Evolutionary conservation across 768 basidiomycete species (phyloP).

Genomic region (Coprinopsis cinerea): DNA sequence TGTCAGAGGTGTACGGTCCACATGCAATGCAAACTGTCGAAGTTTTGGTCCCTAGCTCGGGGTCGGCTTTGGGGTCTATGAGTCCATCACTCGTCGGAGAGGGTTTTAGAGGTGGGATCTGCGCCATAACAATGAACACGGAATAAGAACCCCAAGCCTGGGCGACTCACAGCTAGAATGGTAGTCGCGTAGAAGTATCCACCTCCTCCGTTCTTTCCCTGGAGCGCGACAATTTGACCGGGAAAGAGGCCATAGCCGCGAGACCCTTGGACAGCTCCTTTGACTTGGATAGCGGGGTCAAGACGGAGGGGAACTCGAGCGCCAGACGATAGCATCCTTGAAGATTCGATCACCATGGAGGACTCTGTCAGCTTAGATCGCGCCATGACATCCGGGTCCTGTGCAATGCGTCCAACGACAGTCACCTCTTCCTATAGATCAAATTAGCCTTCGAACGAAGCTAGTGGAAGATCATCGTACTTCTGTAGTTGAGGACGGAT

Average conservation of each 20-base stretch:
- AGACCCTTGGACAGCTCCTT: slow-evolving; percentile 55
- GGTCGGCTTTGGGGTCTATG: slow-evolving; percentile 28
- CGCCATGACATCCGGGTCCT: slow-evolving; percentile 57
- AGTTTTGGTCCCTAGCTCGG: slow-evolving; percentile 35
- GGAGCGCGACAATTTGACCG: slow-evolving; percentile 80
- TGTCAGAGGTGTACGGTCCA: slow-evolving; percentile 83
- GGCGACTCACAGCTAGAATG: slow-evolving; percentile 41
- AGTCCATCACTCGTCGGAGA: slow-evolving; percentile 27
- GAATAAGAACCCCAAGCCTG: background rate
- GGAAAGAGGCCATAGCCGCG: slow-evolving; percentile 77
- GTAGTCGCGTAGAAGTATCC: slow-evolving; percentile 82
- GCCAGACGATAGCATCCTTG: slow-evolving; percentile 64
- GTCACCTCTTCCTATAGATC: slow-evolving; percentile 51
- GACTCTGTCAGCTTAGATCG: slow-evolving; percentile 65
- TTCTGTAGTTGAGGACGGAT: slow-evolving; percentile 48
- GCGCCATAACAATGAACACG: background rate
- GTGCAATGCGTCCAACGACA: slow-evolving; percentile 68
- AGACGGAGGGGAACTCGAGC: slow-evolving; percentile 70
- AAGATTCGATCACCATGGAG: slow-evolving; percentile 76
- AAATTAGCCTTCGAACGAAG: slow-evolving; percentile 5
- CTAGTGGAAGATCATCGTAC: slow-evolving; percentile 23
- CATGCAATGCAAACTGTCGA: slow-evolving; percentile 69
- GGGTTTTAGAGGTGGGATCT: slow-evolving; percentile 61
- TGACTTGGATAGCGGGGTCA: slow-evolving; percentile 55
- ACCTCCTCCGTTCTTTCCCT: slow-evolving; percentile 88